Evolutionary conservation across 202 grass and related monocot genomes (phyloP).

Genomic region (Alloteropsis angusta): DNA sequence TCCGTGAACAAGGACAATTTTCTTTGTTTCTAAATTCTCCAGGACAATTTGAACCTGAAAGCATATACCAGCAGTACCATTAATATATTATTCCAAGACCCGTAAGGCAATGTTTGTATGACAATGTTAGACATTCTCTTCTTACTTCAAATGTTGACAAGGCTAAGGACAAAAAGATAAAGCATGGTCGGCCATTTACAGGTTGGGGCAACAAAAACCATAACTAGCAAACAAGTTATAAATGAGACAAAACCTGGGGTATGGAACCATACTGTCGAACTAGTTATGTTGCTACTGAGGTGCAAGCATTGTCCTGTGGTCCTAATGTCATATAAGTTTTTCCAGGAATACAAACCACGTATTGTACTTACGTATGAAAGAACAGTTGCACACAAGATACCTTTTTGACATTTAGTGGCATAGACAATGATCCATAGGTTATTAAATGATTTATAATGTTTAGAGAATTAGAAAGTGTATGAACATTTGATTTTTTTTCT

Average conservation of each 20-base stretch:
- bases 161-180: slow-evolving; percentile 1
- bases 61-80: slow-evolving; percentile 3
- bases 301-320: slow-evolving; percentile 17
- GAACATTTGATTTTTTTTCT: neutral
- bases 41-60: slow-evolving; percentile 48
- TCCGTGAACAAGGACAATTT: slow-evolving; percentile 89
- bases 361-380: neutral
- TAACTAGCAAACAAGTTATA: neutral
- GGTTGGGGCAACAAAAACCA: neutral
- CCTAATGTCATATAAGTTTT: slow-evolving; percentile 6
- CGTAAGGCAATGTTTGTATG: neutral
- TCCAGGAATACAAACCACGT: neutral
- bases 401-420: neutral
- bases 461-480: neutral
- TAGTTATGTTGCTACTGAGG: neutral
- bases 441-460: neutral
- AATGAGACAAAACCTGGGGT: neutral
- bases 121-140: neutral
- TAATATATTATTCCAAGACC: neutral
- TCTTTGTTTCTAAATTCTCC: slow-evolving; percentile 93
- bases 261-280: neutral
- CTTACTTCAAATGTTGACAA: slow-evolving; percentile 13
- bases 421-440: neutral
- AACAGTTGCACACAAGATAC: slow-evolving; percentile 17
- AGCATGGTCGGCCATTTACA: neutral